A percentile compares a stretch with the other conserved stretches of the same genome.
Evolutionary conservation across 2,329 filamentous ascomycete genomes (phyloP).

Genomic region (Colletotrichum filicis): DNA sequence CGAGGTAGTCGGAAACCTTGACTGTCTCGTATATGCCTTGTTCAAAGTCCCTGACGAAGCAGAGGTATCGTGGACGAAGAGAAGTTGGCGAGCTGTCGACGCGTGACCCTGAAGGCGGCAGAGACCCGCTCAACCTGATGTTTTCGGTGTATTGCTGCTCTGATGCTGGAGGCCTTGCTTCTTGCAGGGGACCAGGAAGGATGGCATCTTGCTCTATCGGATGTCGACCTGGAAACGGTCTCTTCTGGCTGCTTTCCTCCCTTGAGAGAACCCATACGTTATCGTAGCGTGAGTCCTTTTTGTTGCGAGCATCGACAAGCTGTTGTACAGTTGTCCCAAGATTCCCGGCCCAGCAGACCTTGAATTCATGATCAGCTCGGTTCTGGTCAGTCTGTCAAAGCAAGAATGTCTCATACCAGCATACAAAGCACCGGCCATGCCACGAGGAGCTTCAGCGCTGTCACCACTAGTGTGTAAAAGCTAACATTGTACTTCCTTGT

Average conservation of each 20-base stretch:
- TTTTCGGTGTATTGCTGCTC: not conserved
- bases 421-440: not conserved
- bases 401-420: not conserved
- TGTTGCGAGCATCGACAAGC: not conserved
- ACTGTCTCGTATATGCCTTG: conserved; percentile 34
- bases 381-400: not conserved
- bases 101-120: not conserved
- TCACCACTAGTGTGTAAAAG: not conserved
- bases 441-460: not conserved
- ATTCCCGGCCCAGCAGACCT: not conserved
- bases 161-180: not conserved
- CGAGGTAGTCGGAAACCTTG: conserved; percentile 40
- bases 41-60: conserved; percentile 38
- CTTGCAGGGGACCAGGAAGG: not conserved
- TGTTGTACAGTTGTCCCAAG: not conserved
- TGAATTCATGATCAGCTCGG: not conserved
- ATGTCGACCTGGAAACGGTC: not conserved
- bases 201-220: not conserved
- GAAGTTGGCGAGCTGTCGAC: not conserved
- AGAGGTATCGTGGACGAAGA: conserved; percentile 38
- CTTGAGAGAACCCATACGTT: not conserved
- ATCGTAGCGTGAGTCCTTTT: not conserved
- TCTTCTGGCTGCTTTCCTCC: not conserved
- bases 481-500: not conserved
- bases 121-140: not conserved